Base-by-base conservation (phyloP, 495 filamentous ascomycete genomes). In the Neurospora sublineolata region DNA sequence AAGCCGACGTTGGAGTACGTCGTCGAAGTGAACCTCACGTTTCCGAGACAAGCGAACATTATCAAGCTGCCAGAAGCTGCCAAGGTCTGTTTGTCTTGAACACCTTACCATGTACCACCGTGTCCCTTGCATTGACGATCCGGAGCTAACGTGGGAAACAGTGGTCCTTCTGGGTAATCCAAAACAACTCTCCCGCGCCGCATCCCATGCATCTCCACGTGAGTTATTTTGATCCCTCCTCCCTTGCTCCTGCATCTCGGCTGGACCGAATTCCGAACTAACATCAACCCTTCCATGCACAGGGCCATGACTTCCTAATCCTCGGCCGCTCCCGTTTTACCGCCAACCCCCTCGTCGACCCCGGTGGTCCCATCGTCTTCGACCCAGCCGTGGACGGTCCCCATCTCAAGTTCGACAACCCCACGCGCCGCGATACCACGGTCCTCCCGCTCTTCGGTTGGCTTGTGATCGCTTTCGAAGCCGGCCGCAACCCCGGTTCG, bases 121-220 rank as follows among this genome's bases (percentile, higher is more conserved):
- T 16, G 52, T 30, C 14, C 33, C 23, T 33, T 30, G 27, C 33
- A 36, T 27, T 37, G 41, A 27, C 72, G 12, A 69, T 69, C 46
- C 74, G 72, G 69, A 69, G 67, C 72, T 77, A 37, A 76, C 69
- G 67, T 23, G 8, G 20, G 14, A 33, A 27, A 18, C 73, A 78
- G 71, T 85, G 82, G 83, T 77, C 78, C 27, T 85, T 83, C 76
- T 79, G 83, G 75, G 75, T 85, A 5, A 79, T 86, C 46, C 75
- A 81, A 72, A 78, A 72, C 36, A 58, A 64, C 11, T 52, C 72
- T 69, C 60, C 67, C 16, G 41, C 75, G 23, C 68, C 74, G 38
- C 84, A 80, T 69, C 86, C 85, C n/a, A 81, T 87, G 68, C 85
- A 89, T 73, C 80, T 90, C 9, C 85, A 88, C 76, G 87, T 60